These are phyloP conservation scores for Gomphus sp. DNA, from an alignment of 1,284 basidiomycete species.

Conservation along the genomic window DNA sequence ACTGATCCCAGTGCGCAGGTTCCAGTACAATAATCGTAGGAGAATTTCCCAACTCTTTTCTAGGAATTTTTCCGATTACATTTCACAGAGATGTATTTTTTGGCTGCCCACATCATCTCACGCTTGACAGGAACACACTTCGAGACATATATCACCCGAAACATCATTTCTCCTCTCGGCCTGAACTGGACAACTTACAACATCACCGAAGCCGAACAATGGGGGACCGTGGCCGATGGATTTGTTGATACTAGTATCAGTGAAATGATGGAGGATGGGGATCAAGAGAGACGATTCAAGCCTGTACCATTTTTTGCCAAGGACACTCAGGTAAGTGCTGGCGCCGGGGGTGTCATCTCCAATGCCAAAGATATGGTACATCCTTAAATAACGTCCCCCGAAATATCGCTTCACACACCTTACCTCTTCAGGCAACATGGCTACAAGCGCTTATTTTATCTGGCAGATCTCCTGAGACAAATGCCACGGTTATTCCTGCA, in stretches of 20 bases:
- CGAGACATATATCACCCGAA: constrained; percentile 29
- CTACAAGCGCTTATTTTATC: constrained; percentile 32
- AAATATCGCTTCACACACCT: neutral
- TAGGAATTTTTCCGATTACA: neutral
- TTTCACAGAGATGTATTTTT: constrained; percentile 4
- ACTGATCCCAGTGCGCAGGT: constrained; percentile 13
- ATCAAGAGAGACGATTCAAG: neutral
- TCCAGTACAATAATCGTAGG: constrained; percentile 6
- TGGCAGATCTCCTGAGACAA: constrained; percentile 32
- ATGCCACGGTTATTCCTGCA: constrained; percentile 30
- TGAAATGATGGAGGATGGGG: neutral
- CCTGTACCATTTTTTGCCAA: constrained; percentile 22
- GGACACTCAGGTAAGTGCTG: constrained; percentile 15
- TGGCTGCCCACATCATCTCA: neutral
- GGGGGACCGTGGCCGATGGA: constrained; percentile 28
- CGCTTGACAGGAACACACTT: constrained; percentile 22
- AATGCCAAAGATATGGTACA: constrained; percentile 23
- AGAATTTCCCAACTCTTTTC: neutral
- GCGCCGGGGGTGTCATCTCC: constrained; percentile 32
- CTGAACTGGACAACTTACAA: constrained; percentile 38
- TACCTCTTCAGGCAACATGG: constrained; percentile 28
- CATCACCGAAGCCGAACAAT: constrained; percentile 24
- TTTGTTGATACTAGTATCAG: constrained; percentile 18
- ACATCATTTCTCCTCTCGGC: constrained; percentile 33
- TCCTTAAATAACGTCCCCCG: neutral